phyloP scores from a whole-genome alignment of 1,284 basidiomycete genomes.

The Ganoderma multipileum region DNA sequence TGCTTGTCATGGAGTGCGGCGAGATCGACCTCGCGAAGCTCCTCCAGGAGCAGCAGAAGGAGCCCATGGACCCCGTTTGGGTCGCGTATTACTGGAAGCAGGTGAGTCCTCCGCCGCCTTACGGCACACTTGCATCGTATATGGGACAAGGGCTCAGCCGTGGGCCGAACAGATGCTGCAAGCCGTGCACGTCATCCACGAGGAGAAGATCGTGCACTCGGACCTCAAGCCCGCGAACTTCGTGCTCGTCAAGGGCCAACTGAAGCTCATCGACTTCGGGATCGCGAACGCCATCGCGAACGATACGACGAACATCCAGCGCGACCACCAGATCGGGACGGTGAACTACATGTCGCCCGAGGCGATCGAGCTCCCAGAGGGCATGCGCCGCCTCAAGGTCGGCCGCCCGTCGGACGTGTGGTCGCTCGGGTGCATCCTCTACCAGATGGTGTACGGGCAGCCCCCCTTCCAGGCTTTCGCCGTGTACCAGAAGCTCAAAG shows the following conservation, averaged over 20 bases:
- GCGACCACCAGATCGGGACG: conserved; percentile 94
- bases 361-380: conserved; percentile 84
- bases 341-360: conserved; percentile 98
- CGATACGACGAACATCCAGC: conserved; percentile 95
- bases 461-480: conserved; percentile 91
- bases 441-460: conserved; percentile 96
- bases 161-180: conserved; percentile 80
- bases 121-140: background rate
- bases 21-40: conserved; percentile 89
- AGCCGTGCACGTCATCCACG: conserved; percentile 94
- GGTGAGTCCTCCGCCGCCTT: conserved; percentile 50
- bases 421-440: conserved; percentile 97
- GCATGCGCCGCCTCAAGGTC: conserved; percentile 81
- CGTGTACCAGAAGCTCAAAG: conserved; percentile 87
- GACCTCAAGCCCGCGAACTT: conserved; percentile 98
- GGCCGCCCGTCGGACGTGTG: conserved; percentile 93
- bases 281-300: conserved; percentile 97
- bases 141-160: background rate
- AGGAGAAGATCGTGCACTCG: conserved; percentile 96
- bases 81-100: conserved; percentile 96
- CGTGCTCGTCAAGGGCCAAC: conserved; percentile 89
- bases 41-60: conserved; percentile 81
- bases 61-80: conserved; percentile 90
- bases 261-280: conserved; percentile 97
- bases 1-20: conserved; percentile 94